phyloP scores from a whole-genome alignment of 768 basidiomycete species.

The Hydnum rufescens region DNA sequence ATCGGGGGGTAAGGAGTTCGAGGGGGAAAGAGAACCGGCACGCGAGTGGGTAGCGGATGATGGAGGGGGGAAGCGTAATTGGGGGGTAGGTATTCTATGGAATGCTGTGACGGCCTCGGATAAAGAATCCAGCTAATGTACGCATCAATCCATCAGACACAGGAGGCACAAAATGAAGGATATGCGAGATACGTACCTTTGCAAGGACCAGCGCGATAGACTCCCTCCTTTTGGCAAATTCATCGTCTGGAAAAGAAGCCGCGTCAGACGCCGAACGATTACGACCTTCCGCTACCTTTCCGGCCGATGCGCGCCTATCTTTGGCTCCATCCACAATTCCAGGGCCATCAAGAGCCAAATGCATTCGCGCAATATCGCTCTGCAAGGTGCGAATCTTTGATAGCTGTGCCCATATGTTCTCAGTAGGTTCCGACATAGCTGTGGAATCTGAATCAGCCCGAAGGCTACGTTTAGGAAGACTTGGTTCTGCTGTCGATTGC shows the following conservation, averaged over 20 bases:
- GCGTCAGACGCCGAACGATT: neutral
- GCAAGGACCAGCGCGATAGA: neutral
- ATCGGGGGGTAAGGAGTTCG: neutral
- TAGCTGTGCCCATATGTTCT: neutral
- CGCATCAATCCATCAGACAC: too few species aligned
- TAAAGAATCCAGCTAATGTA: neutral
- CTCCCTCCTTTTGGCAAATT: constrained; percentile 2
- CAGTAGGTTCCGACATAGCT: too few species aligned
- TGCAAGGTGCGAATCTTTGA: constrained; percentile 1
- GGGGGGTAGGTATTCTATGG: neutral
- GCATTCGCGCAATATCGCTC: constrained; percentile 1
- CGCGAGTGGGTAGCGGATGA: neutral
- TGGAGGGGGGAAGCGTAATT: neutral
- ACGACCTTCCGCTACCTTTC: neutral
- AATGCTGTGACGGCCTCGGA: constrained; percentile 1
- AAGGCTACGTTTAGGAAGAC: too few species aligned
- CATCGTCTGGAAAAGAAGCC: neutral
- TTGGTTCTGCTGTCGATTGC: neutral
- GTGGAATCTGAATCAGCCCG: too few species aligned
- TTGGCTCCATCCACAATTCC: neutral
- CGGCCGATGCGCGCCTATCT: neutral
- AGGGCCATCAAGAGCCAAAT: neutral
- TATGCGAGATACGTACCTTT: neutral
- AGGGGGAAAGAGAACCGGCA: neutral
- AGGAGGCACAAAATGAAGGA: neutral